phyloP scores from a whole-genome alignment of 1,284 basidiomycete genomes.

The Ganoderma multipileum region DNA sequence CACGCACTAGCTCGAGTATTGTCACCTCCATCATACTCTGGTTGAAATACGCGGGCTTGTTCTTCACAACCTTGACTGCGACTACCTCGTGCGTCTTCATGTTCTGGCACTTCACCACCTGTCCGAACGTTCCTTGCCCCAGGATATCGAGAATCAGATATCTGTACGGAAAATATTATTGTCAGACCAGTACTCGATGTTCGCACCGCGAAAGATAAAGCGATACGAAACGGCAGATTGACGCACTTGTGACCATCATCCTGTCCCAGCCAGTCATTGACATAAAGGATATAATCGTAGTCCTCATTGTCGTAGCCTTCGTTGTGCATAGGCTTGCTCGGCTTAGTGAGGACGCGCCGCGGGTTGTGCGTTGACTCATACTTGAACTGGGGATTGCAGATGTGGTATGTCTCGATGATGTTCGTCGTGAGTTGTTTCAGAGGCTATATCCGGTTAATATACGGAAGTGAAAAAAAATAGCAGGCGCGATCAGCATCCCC shows the following conservation, averaged over 20 bases:
- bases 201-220: neutral
- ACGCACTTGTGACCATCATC: slow-evolving; percentile 92
- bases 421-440: slow-evolving; percentile 87
- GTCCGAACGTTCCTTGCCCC: slow-evolving; percentile 98
- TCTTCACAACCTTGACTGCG: slow-evolving; percentile 99
- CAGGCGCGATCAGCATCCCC: slow-evolving; percentile 24
- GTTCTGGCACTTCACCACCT: slow-evolving; percentile 99
- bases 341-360: slow-evolving; percentile 93
- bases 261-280: slow-evolving; percentile 93
- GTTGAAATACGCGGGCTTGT: slow-evolving; percentile 99
- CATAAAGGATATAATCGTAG: slow-evolving; percentile 96
- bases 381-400: slow-evolving; percentile 91
- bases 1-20: slow-evolving; percentile 89
- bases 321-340: slow-evolving; percentile 92
- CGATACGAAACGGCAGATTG: slow-evolving; percentile 15
- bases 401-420: slow-evolving; percentile 88
- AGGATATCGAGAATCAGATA: slow-evolving; percentile 98
- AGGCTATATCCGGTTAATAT: slow-evolving; percentile 56
- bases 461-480: slow-evolving; percentile 8
- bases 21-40: slow-evolving; percentile 99
- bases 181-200: slow-evolving; percentile 1
- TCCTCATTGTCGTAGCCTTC: slow-evolving; percentile 98
- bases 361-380: slow-evolving; percentile 95
- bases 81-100: slow-evolving; percentile 99
- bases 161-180: slow-evolving; percentile 47